phyloP scores from a whole-genome alignment of 2,329 filamentous ascomycete genomes.

The Calonectria fujianensis region DNA sequence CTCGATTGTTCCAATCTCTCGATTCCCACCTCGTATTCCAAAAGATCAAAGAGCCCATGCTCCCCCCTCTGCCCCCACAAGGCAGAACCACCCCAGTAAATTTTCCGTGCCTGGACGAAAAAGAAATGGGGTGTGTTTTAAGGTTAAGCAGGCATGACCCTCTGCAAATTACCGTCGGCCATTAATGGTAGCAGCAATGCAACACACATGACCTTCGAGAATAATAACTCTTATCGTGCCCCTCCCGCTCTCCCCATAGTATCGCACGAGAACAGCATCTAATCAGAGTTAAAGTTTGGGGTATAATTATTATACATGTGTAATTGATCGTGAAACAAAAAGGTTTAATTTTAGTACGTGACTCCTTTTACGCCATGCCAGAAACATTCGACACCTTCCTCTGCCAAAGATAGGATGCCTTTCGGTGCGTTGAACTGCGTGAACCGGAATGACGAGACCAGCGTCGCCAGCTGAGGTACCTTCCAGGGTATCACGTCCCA shows the following conservation, averaged over 20 bases:
- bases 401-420: constrained; percentile 34
- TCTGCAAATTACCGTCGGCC: background rate
- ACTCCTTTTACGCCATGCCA: constrained; percentile 29
- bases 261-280: background rate
- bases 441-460: constrained; percentile 27
- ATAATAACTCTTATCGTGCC: background rate
- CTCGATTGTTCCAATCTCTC: constrained; percentile 25
- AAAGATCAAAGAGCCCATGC: constrained; percentile 8
- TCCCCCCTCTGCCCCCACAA: background rate
- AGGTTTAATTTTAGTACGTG: constrained; percentile 9
- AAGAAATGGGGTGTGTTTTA: background rate
- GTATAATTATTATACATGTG: constrained; percentile 18
- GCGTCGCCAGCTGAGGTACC: constrained; percentile 31
- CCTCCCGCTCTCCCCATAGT: background rate
- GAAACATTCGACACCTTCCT: constrained; percentile 26
- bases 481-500: constrained; percentile 37
- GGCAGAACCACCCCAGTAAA: constrained; percentile 2
- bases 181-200: background rate
- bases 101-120: background rate
- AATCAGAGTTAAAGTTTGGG: background rate
- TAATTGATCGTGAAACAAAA: background rate
- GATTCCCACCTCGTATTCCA: constrained; percentile 19
- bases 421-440: constrained; percentile 14
- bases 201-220: background rate
- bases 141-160: constrained; percentile 5